Conservation (phyloP, 805 yeast genomes). For the Kurtzmaniella cleridarum region DNA sequence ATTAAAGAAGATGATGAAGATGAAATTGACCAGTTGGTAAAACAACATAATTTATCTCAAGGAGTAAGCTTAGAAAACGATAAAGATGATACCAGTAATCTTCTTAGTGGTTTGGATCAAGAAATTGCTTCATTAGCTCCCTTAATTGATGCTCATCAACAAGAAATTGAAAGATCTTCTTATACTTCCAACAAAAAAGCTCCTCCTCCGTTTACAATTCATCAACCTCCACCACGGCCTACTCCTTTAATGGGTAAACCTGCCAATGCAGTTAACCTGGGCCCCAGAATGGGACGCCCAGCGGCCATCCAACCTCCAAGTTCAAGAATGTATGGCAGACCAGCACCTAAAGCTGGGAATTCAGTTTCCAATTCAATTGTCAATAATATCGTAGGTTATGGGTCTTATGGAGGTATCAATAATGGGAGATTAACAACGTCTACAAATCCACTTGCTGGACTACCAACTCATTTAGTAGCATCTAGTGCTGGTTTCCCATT, state of each 20-base stretch:
- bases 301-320: slow-evolving; percentile 43
- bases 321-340: slow-evolving; percentile 29
- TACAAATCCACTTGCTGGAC: slow-evolving; percentile 12
- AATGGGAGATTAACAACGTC: slow-evolving; percentile 19
- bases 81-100: slow-evolving; percentile 18
- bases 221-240: slow-evolving; percentile 8
- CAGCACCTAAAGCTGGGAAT: neutral
- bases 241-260: slow-evolving; percentile 30
- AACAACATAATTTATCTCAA: slow-evolving; percentile 30
- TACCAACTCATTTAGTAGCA: slow-evolving; percentile 17
- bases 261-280: slow-evolving; percentile 6
- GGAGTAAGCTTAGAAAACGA: slow-evolving; percentile 21
- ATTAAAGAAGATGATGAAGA: slow-evolving; percentile 28
- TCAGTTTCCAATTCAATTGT: neutral
- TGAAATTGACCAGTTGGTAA: slow-evolving; percentile 30
- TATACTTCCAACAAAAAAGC: neutral
- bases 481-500: slow-evolving; percentile 12
- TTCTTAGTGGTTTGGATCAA: slow-evolving; percentile 29
- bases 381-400: slow-evolving; percentile 9
- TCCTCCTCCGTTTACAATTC: slow-evolving; percentile 4
- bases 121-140: slow-evolving; percentile 38
- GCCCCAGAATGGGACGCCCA: slow-evolving; percentile 41
- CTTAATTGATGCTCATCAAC: slow-evolving; percentile 31
- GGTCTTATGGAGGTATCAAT: slow-evolving; percentile 12
- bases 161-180: slow-evolving; percentile 9